Percentiles rank a stretch among this genome's conserved stretches.
Conservation (phyloP, 306 rosid genomes). For the Quercus parvula region DNA sequence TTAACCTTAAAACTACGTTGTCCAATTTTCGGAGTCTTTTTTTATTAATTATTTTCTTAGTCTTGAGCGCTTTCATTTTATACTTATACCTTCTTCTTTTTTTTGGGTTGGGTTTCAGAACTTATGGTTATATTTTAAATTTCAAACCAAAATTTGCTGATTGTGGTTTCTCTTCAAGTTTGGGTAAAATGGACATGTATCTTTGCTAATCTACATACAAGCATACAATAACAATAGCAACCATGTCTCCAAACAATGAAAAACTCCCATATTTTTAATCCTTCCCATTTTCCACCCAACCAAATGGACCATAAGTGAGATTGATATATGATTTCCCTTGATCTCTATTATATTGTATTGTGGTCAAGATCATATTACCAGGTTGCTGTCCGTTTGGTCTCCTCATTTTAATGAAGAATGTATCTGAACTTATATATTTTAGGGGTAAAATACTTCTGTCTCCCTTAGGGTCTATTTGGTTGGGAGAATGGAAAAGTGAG, state of each 20-base stretch:
- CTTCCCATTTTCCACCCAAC: too few species aligned
- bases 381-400: too few species aligned
- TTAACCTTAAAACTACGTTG: not conserved
- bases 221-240: too few species aligned
- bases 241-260: too few species aligned
- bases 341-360: too few species aligned
- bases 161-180: not conserved
- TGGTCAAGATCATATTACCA: too few species aligned
- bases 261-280: too few species aligned
- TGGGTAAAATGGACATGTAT: not conserved
- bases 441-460: not conserved
- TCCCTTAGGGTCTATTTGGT: not conserved
- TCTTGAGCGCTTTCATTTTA: not conserved
- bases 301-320: too few species aligned
- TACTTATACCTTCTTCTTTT: not conserved
- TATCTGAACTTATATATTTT: not conserved
- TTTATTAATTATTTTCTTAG: not conserved
- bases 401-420: not conserved
- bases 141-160: not conserved
- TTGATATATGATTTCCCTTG: too few species aligned
- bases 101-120: not conserved
- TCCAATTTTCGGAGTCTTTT: not conserved
- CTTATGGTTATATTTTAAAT: not conserved
- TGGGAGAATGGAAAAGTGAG: too few species aligned
- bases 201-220: not conserved